These are phyloP conservation scores for Leptographium lundbergii DNA, from an alignment of 2,329 filamentous ascomycete species.

Conservation along the genomic window DNA sequence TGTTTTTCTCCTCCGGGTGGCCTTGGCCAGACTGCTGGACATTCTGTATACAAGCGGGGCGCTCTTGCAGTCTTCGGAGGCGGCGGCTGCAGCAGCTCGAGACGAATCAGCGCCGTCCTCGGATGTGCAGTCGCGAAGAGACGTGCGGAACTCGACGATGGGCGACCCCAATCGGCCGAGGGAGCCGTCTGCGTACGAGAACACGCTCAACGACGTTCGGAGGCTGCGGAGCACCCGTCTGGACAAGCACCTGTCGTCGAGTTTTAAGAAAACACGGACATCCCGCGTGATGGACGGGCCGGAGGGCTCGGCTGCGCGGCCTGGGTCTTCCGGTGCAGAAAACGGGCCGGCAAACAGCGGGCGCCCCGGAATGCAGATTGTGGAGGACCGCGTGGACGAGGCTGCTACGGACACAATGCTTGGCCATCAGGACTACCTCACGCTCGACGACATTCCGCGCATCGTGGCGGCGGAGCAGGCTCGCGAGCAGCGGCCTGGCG, in stretches of 20 bases:
- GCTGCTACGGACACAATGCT: conserved; percentile 71
- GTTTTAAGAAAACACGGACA: conserved; percentile 77
- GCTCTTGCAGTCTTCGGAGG: conserved; percentile 54
- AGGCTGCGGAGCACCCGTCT: conserved; percentile 83
- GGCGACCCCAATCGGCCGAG: conserved; percentile 48
- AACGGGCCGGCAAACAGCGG: conserved; percentile 24
- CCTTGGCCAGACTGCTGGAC: conserved; percentile 75
- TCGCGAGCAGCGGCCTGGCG: conserved; percentile 74
- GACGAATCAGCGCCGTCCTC: not conserved
- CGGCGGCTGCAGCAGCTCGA: not conserved
- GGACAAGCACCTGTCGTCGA: conserved; percentile 88
- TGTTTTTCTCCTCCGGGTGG: conserved; percentile 82
- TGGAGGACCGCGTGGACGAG: conserved; percentile 64
- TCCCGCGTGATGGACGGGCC: conserved; percentile 89
- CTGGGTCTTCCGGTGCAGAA: conserved; percentile 58
- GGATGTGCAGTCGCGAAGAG: conserved; percentile 53
- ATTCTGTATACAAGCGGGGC: conserved; percentile 76
- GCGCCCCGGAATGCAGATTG: conserved; percentile 45
- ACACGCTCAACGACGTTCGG: conserved; percentile 89
- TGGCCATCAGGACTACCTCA: conserved; percentile 80
- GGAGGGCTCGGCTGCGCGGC: conserved; percentile 52
- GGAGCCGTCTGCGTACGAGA: conserved; percentile 72
- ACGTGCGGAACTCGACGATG: conserved; percentile 33
- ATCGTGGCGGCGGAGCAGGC: conserved; percentile 95
- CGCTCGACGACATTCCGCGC: conserved; percentile 87